Conservation (phyloP, 1,139 yeast genomes). For the Blastobotrys aristatus region DNA sequence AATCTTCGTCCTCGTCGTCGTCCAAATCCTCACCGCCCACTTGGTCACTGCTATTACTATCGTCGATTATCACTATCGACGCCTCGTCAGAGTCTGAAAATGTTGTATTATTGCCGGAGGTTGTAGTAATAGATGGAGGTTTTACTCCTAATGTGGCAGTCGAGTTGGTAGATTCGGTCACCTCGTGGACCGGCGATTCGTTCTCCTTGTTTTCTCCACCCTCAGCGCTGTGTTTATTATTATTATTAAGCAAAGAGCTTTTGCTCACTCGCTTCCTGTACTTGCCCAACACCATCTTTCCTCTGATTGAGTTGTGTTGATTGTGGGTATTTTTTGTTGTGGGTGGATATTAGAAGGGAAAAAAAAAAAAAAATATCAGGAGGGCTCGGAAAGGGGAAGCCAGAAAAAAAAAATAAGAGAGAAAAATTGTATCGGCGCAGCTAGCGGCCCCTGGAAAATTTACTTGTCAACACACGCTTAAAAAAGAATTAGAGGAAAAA, state of each 20-base stretch:
- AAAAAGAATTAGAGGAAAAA: no score
- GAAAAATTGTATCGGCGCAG: no score
- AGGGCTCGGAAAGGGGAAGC: neutral
- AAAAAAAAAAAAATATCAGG: neutral
- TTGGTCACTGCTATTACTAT: neutral
- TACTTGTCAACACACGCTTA: no score
- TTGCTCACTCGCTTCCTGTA: neutral
- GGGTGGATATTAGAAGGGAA: no score
- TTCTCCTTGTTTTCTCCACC: neutral
- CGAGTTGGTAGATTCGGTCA: neutral
- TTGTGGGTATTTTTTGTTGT: neutral
- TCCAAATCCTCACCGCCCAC: no score
- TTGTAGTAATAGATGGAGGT: no score
- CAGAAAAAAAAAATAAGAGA: neutral
- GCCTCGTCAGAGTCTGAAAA: no score
- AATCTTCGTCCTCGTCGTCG: neutral
- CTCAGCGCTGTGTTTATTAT: no score
- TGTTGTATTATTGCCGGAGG: no score
- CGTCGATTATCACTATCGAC: conserved; percentile 1
- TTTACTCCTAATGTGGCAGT: neutral
- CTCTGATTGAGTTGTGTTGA: neutral
- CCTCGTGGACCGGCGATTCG: neutral
- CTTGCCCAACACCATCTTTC: conserved; percentile 6
- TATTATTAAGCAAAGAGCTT: neutral
- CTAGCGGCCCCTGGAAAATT: no score